Evolutionary conservation across 768 basidiomycete species (phyloP), one percentile per base, ranked within the genome.

Genomic region (Phanerochaete sordida): DNA sequence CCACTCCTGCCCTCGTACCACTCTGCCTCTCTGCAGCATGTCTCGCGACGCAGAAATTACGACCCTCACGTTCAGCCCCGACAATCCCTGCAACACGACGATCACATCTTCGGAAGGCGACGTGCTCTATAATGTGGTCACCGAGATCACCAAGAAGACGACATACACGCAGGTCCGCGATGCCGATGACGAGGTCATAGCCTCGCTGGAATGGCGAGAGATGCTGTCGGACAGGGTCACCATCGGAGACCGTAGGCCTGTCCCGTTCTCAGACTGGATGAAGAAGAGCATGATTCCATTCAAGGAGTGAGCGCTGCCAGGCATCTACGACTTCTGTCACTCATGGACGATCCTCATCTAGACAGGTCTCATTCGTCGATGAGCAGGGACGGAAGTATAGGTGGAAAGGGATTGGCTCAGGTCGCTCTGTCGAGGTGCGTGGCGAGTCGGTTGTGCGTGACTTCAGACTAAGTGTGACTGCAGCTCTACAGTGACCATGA

Each of bases 81-180:
- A 80, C 60, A 77, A 80, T 65, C 79, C 78, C 13, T 73, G 68
- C 64, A 79, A 79, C 64, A 75, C 76, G 33, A 72, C 66, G 39
- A 69, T 81, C 62, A 63, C 64, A 44, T 67, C 74, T 61, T 58
- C 57, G 7, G 67, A 72, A 24, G 69, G 72, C 31, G 68, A 75
- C 62, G 60, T 70, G 28, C 48, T 75, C n/a, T 79, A 79, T 63
- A 67, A 61, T 23, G 77, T 79, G 26, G 31, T 59, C 23, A 79
- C 78, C 0, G 69, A 73, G 33, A 69, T 73, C 57, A 68, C 61
- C 11, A 63, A 69, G 21, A 64, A 68, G 48, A 62, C 71, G 13
- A 72, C 71, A 12, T 56, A 69, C 33, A 79, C 77, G 5, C 66
- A 66, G 39, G 70, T 79, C 26, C 61, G 65, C 56, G 69, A 76